phyloP scores from a whole-genome alignment of 2,329 filamentous ascomycete genomes.

The Trichoderma atroviride region DNA sequence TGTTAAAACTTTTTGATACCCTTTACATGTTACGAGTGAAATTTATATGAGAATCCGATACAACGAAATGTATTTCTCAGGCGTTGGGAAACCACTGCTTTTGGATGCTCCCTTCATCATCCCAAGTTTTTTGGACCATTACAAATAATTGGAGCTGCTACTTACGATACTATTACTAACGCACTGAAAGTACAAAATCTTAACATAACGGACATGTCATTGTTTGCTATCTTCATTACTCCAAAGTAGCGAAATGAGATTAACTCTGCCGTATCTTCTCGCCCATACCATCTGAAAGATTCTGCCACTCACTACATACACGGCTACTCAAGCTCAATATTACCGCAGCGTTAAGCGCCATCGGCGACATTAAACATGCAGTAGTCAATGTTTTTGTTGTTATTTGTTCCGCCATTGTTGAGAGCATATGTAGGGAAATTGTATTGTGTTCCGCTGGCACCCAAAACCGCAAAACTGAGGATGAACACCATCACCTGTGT shows the following conservation, averaged over 20 bases:
- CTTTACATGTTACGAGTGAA: too few relatives aligned
- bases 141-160: neutral
- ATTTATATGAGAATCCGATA: too few relatives aligned
- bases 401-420: slow-evolving; percentile 17
- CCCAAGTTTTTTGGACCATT: neutral
- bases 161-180: neutral
- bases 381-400: slow-evolving; percentile 25
- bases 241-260: neutral
- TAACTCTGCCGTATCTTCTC: neutral
- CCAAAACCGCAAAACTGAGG: slow-evolving; percentile 30
- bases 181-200: neutral
- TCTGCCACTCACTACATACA: neutral
- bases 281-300: neutral
- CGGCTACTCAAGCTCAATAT: neutral
- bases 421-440: slow-evolving; percentile 22
- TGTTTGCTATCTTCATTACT: neutral
- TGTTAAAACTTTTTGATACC: too few relatives aligned
- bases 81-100: neutral
- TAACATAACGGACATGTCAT: neutral
- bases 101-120: neutral
- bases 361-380: slow-evolving; percentile 18
- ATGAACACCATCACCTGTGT: slow-evolving; percentile 32
- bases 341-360: neutral
- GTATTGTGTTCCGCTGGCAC: slow-evolving; percentile 18
- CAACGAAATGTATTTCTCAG: too few relatives aligned